Percentiles rank a stretch among this genome's conserved stretches.
Evolutionary conservation across 1,139 yeast genomes (phyloP).

Genomic region (Citeromyces siamensis): DNA sequence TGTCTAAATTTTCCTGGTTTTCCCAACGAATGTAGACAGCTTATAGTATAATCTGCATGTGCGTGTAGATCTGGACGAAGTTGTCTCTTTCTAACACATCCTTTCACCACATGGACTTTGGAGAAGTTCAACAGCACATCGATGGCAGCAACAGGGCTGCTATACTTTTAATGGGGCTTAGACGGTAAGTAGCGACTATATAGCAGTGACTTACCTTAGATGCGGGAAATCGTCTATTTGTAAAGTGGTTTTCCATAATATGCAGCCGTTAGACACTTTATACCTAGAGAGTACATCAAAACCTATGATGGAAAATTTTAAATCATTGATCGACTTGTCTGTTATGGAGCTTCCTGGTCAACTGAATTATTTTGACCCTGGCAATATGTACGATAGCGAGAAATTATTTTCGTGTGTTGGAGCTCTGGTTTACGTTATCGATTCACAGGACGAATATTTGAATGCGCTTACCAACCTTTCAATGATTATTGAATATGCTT

Average conservation of each 20-base stretch:
- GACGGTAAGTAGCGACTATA: conserved; percentile 28
- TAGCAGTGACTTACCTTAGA: conserved; percentile 8
- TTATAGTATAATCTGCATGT: too few relatives aligned
- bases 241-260: conserved; percentile 89
- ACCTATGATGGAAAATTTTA: conserved; percentile 65
- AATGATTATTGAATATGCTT: conserved; percentile 81
- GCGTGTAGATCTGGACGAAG: too few relatives aligned
- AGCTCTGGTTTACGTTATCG: conserved; percentile 91
- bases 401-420: conserved; percentile 73
- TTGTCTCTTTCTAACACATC: neutral
- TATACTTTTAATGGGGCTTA: conserved; percentile 74
- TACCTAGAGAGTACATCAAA: conserved; percentile 84
- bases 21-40: too few relatives aligned
- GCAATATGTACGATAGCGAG: conserved; percentile 51
- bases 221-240: conserved; percentile 84
- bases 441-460: conserved; percentile 88
- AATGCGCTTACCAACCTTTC: conserved; percentile 85
- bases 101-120: conserved; percentile 2
- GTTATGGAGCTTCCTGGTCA: conserved; percentile 98
- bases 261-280: conserved; percentile 91
- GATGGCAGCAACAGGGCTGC: conserved; percentile 40
- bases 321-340: conserved; percentile 71
- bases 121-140: conserved; percentile 15
- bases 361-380: conserved; percentile 74
- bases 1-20: too few relatives aligned